These are phyloP conservation scores for Knoxia roxburghii DNA, from an alignment of 257 asterid genomes.

Conservation along the genomic window DNA sequence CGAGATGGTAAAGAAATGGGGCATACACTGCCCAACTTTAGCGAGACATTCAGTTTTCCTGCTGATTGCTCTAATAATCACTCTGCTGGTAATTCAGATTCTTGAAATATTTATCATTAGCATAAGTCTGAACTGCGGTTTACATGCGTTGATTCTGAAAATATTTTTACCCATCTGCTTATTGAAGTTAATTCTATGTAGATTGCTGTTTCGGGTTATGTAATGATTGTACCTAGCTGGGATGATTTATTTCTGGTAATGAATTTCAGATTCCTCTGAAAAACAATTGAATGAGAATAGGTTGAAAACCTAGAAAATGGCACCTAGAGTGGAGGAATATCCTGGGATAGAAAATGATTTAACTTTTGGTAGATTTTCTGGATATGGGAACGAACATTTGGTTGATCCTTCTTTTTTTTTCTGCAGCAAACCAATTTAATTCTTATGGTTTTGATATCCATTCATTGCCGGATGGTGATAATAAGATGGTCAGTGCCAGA, in stretches of 20 bases:
- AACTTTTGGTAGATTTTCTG: slow-evolving; percentile 25
- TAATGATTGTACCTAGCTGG: slow-evolving; percentile 5
- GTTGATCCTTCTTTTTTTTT: slow-evolving; percentile 21
- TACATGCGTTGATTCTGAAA: slow-evolving; percentile 22
- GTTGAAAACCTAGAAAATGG: slow-evolving; percentile 20
- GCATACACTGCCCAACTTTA: slow-evolving; percentile 19
- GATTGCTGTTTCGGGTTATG: neutral
- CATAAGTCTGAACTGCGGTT: slow-evolving; percentile 24
- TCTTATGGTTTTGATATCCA: slow-evolving; percentile 28
- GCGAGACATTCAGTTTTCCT: slow-evolving; percentile 28
- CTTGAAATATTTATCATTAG: slow-evolving; percentile 24
- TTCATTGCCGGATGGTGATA: slow-evolving; percentile 17
- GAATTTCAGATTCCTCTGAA: slow-evolving; percentile 31
- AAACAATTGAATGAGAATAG: slow-evolving; percentile 27
- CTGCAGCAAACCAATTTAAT: slow-evolving; percentile 11
- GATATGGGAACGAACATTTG: slow-evolving; percentile 24
- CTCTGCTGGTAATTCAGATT: slow-evolving; percentile 22
- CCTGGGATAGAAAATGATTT: slow-evolving; percentile 28
- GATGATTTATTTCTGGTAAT: slow-evolving; percentile 1
- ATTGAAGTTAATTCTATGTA: slow-evolving; percentile 17
- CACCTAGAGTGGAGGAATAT: slow-evolving; percentile 27
- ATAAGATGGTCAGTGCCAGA: slow-evolving; percentile 18
- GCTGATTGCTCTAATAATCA: slow-evolving; percentile 19
- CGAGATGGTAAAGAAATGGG: slow-evolving; percentile 30
- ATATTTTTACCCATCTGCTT: slow-evolving; percentile 29